Evolutionary conservation across 2,329 filamentous ascomycete species (phyloP), one percentile per base, ranked within the genome.

Genomic region (Teratosphaeria destructans): DNA sequence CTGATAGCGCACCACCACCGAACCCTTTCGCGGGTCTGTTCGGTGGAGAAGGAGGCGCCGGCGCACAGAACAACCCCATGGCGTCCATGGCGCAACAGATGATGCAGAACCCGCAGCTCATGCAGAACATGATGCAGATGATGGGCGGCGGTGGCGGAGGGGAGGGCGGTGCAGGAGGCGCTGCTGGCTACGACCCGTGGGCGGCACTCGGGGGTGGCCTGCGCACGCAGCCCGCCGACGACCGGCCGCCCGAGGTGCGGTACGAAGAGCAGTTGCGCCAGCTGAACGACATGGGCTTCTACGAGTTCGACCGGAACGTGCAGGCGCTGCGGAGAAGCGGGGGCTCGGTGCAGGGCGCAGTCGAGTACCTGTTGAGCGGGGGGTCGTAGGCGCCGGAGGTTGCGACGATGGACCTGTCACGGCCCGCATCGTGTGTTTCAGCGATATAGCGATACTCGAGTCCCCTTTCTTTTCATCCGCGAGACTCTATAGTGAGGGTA

Each of bases 271-370:
- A 99, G 75, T 79, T 99, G 56, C 82, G 90, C 61, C 91, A 97
- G 76, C 78, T 99, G 63, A 99, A 99, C 73, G 94, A 97, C 65
- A 99, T 99, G 94, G 94, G 94, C 3, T 99, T 99, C 76, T 96
- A 85, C 72, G 92, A 99, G 71, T 99, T 97, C 70, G 93, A 99
- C 57, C 80, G 89, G 66, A 99, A 99, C 67, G 85, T 99, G 35
- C 85, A 88, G 59, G 94, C 94, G 5, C 77, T 99, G 69, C 82
- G 93, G 73, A 83, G 93, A 68, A 90, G 89, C 61, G 94, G 94
- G 8, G 94, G 94, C 11, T 96, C 89, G 72, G 94, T 97, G 49
- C 91, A 97, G 73, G 94, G 93, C 11, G 94, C 90, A 5, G 84
- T 95, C 57, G 89, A 94, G 75, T 85, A 89, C 69, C 76, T 95